phyloP scores from a whole-genome alignment of 164 flowering plant species.

The Umbilicus rupestris region DNA sequence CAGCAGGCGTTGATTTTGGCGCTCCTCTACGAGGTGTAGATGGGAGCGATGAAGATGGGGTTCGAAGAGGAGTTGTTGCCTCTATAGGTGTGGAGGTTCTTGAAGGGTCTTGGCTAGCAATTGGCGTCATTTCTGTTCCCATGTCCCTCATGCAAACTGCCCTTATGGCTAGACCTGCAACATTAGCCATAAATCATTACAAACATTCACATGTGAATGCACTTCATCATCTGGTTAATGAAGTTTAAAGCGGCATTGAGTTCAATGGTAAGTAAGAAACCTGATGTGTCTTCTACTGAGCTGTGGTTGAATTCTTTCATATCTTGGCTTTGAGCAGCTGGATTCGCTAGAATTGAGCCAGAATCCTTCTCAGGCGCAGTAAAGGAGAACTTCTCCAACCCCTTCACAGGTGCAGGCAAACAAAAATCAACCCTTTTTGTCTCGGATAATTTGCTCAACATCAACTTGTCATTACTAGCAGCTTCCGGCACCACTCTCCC shows the following conservation, averaged over 20 bases:
- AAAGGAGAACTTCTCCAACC: slow-evolving; percentile 45
- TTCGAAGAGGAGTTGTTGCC: slow-evolving; percentile 69
- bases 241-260: background rate
- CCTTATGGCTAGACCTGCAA: slow-evolving; percentile 46
- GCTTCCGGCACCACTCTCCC: slow-evolving; percentile 52
- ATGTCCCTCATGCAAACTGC: slow-evolving; percentile 85
- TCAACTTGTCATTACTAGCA: slow-evolving; percentile 26
- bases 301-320: slow-evolving; percentile 31
- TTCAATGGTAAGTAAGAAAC: slow-evolving; percentile 19
- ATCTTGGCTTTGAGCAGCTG: slow-evolving; percentile 33
- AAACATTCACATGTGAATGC: background rate
- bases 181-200: background rate
- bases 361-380: slow-evolving; percentile 19
- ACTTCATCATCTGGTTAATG: background rate
- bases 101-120: slow-evolving; percentile 83
- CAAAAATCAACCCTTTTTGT: slow-evolving; percentile 40
- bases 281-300: slow-evolving; percentile 27
- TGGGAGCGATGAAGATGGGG: slow-evolving; percentile 74
- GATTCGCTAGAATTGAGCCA: slow-evolving; percentile 19
- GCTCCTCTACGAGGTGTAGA: slow-evolving; percentile 69
- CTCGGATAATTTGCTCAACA: slow-evolving; percentile 18
- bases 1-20: slow-evolving; percentile 40
- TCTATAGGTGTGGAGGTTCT: slow-evolving; percentile 75
- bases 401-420: slow-evolving; percentile 30
- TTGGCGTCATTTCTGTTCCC: slow-evolving; percentile 98